Evolutionary conservation across 306 rosid genomes (phyloP).

Genomic region (Dryas drummondii): DNA sequence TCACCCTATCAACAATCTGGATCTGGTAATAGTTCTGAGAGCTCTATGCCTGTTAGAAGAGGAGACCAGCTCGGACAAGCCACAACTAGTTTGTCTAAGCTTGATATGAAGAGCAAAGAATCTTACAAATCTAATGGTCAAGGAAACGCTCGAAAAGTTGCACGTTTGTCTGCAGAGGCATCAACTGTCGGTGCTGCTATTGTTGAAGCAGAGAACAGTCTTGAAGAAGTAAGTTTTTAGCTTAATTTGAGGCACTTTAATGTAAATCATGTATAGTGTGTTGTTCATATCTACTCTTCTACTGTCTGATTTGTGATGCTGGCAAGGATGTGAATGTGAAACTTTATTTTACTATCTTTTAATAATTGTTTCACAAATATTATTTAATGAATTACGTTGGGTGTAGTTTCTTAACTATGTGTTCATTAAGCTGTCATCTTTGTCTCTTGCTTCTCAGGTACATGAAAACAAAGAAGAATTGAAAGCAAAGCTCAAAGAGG

Average conservation of each 20-base stretch:
- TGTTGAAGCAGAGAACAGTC: conserved; percentile 82
- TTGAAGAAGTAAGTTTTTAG: conserved; percentile 69
- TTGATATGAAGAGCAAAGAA: no score
- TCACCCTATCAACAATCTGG: conserved; percentile 66
- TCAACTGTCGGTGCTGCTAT: conserved; percentile 75
- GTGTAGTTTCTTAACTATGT: conserved; percentile 3
- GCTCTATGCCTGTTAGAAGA: no score
- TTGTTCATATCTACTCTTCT: neutral
- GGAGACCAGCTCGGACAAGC: no score
- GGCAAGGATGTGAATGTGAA: neutral
- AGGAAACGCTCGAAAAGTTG: conserved; percentile 46
- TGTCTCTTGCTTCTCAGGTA: conserved; percentile 40
- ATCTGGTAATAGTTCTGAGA: neutral
- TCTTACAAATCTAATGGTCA: conserved; percentile 19
- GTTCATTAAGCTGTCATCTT: conserved; percentile 12
- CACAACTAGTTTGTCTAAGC: no score
- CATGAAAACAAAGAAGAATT: conserved; percentile 78
- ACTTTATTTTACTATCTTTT: conserved; percentile 2
- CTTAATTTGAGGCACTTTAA: conserved; percentile 35
- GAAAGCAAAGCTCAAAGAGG: conserved; percentile 72
- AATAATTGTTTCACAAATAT: neutral
- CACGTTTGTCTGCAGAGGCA: conserved; percentile 51
- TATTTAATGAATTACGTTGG: neutral
- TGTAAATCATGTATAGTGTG: neutral
- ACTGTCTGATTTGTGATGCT: neutral